Base-by-base conservation (phyloP, 345 rosid species). In the Kandelia obovata region DNA sequence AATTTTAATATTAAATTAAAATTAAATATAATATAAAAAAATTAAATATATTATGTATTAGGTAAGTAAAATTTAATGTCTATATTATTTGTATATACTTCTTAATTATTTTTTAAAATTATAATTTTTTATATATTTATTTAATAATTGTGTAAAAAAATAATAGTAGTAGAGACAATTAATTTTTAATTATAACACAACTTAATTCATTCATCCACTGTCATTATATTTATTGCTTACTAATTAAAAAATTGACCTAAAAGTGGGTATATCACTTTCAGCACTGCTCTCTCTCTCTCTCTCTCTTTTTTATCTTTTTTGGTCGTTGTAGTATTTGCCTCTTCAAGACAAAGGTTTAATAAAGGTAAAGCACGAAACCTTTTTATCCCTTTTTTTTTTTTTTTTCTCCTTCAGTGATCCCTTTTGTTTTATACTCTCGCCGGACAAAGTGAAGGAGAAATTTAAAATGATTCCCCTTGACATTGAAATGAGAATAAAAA, bases 231-330 rank as follows among this genome's bases (percentile, higher is more conserved):
- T 13, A 43, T 43, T 43, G 17, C 49, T 43, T 19, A 43, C 4
- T 13, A 43, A 43, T 43, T 43, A 13, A 43, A 43, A 43, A 43
- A 16, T 10, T 43, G 5, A 56, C 17, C 5, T 2, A 56, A 59
- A 68, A 60, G 64, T 46, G 73, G 71, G 61, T 63, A 58, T 57
- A 67, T 66, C 62, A 58, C 39, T 66, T 62, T 57, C 66, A 70
- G 7, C 60, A 61, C 37, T 72, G 11, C 7, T 63, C 17, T 62
- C 0, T 23, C 46, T 31, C 28, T 20, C 0, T 37, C 56, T 23
- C 9, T 52, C 6, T n/a, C 7, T 53, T 61, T 67, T 5, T 7
- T 23, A 27, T 59, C 23, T 68, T 37, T 23, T 53, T 65, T 35
- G 51, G 37, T 16, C 28, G 58, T 53, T 37, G 31, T 25, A 47